phyloP scores from a whole-genome alignment of 2,329 filamentous ascomycete species.

The Epichloe sp. region DNA sequence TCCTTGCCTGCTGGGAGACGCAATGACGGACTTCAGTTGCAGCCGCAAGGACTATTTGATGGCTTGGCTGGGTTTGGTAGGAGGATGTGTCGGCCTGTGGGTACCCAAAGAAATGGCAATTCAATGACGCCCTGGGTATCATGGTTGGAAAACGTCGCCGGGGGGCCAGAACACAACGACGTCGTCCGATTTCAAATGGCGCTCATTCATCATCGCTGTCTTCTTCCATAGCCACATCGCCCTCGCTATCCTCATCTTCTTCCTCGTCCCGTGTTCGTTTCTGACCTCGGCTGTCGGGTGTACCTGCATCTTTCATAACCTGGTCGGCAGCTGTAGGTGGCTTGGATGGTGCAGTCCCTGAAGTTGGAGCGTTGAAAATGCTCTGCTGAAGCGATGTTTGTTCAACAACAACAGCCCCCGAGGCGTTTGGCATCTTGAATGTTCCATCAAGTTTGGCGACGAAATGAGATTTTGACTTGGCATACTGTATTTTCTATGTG shows the following conservation, averaged over 20 bases:
- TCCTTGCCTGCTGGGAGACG: slow-evolving; percentile 77
- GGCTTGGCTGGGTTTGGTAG: slow-evolving; percentile 81
- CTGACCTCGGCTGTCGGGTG: slow-evolving; percentile 44
- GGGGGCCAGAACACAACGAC: neutral
- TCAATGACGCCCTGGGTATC: slow-evolving; percentile 13
- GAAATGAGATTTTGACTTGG: slow-evolving; percentile 76
- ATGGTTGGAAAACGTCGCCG: neutral
- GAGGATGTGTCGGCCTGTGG: slow-evolving; percentile 65
- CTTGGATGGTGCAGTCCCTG: slow-evolving; percentile 37
- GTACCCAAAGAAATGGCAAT: slow-evolving; percentile 57
- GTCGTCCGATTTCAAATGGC: neutral
- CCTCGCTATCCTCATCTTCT: slow-evolving; percentile 54
- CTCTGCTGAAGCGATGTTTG: slow-evolving; percentile 66
- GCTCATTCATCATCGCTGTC: slow-evolving; percentile 58
- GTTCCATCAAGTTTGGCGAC: slow-evolving; percentile 87
- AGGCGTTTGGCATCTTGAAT: slow-evolving; percentile 53
- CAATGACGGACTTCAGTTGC: slow-evolving; percentile 55
- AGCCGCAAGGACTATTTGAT: slow-evolving; percentile 60
- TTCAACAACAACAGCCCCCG: slow-evolving; percentile 41
- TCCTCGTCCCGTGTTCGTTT: slow-evolving; percentile 60
- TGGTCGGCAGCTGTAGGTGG: slow-evolving; percentile 34
- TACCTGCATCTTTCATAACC: slow-evolving; percentile 36
- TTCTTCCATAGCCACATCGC: slow-evolving; percentile 56
- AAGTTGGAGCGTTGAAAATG: slow-evolving; percentile 59
- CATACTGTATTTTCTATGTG: slow-evolving; percentile 76